Conservation (phyloP, 768 basidiomycete species). For the Xerocomus spinulosus region DNA sequence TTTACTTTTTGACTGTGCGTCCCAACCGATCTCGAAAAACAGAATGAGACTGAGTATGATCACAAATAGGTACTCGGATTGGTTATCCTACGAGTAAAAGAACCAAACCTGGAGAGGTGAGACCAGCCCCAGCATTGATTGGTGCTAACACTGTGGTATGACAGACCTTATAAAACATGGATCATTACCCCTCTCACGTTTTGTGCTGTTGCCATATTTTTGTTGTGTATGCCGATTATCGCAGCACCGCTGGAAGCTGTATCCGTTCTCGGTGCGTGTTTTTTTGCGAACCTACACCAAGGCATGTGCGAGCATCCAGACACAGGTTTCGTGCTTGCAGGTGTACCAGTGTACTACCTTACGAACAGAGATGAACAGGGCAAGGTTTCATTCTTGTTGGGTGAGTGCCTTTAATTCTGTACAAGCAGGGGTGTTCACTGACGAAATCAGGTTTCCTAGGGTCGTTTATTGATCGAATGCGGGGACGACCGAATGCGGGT, state of each 20-base stretch:
- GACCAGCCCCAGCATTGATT: background rate
- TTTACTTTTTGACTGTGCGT: slow-evolving; percentile 79
- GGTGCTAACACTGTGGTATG: background rate
- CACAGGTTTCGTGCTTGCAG: slow-evolving; percentile 71
- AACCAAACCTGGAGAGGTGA: slow-evolving; percentile 81
- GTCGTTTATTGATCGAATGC: slow-evolving; percentile 42
- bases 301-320: background rate
- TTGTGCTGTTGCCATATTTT: slow-evolving; percentile 57
- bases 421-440: background rate
- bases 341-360: slow-evolving; percentile 79
- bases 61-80: slow-evolving; percentile 71
- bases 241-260: slow-evolving; percentile 88
- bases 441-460: slow-evolving; percentile 37
- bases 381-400: slow-evolving; percentile 24
- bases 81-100: slow-evolving; percentile 82
- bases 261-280: slow-evolving; percentile 71
- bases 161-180: slow-evolving; percentile 89
- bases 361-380: slow-evolving; percentile 53
- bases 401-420: slow-evolving; percentile 32
- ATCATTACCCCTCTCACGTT: slow-evolving; percentile 87
- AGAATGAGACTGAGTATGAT: slow-evolving; percentile 1
- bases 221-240: slow-evolving; percentile 90
- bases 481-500: slow-evolving; percentile 48
- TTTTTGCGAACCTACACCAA: background rate
- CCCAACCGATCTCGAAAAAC: background rate